Evolutionary conservation across 202 grass and related monocot genomes (phyloP).

Genomic region (Schoenoplectus tabernaemontani): DNA sequence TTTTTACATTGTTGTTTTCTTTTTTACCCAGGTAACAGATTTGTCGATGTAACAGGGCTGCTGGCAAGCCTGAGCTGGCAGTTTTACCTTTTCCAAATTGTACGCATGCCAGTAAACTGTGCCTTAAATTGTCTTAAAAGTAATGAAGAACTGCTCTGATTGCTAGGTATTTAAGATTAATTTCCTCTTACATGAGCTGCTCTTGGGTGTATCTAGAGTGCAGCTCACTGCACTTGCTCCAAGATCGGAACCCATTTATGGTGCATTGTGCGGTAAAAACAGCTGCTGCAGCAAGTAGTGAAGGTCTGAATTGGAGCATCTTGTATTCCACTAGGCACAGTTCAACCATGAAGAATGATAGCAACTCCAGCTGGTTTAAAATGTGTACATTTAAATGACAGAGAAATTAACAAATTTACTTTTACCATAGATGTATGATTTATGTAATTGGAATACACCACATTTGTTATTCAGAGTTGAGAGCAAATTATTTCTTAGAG

Average conservation of each 20-base stretch:
- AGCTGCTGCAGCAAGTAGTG: conserved; percentile 61
- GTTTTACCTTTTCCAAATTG: background rate
- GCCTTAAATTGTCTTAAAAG: background rate
- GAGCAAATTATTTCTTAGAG: background rate
- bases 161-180: background rate
- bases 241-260: conserved; percentile 50
- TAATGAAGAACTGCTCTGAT: background rate
- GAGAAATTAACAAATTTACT: background rate
- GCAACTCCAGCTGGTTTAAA: conserved; percentile 60
- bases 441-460: background rate
- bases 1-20: background rate
- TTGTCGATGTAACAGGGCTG: background rate
- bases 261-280: conserved; percentile 77
- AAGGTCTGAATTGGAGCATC: conserved; percentile 74
- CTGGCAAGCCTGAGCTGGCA: background rate
- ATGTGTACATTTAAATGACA: background rate
- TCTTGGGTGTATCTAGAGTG: conserved; percentile 65
- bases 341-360: conserved; percentile 79
- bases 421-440: background rate
- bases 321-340: conserved; percentile 57
- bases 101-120: background rate
- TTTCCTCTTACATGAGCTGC: conserved; percentile 41
- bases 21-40: background rate
- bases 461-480: conserved; percentile 1
- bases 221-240: conserved; percentile 60